Percentiles rank a stretch among this genome's conserved stretches.
Conservation (phyloP, 192 early-diverging fungal genomes). For the Spizellomyces sp. region DNA sequence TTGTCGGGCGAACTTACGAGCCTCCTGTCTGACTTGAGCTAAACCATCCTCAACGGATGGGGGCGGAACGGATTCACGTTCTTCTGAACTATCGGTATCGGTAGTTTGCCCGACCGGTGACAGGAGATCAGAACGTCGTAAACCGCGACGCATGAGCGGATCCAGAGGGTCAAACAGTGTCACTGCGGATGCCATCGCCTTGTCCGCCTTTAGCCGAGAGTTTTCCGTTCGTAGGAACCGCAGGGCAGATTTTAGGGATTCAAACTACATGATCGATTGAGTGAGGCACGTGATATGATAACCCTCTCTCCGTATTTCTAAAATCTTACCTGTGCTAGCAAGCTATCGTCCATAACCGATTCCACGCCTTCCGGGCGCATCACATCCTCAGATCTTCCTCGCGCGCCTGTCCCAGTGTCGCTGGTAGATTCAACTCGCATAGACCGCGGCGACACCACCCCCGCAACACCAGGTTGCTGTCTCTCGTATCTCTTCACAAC, state of each 20-base stretch:
- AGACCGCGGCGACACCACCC: background rate
- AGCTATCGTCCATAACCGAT: constrained; percentile 75
- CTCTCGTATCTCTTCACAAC: constrained; percentile 14
- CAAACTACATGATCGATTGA: constrained; percentile 41
- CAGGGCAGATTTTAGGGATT: constrained; percentile 74
- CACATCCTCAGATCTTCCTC: constrained; percentile 11
- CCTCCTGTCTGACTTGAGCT: background rate
- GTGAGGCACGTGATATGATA: constrained; percentile 6
- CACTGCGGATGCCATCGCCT: constrained; percentile 39
- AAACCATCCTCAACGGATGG: background rate
- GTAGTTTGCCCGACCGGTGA: background rate
- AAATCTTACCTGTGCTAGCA: constrained; percentile 56
- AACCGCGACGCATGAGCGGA: constrained; percentile 40
- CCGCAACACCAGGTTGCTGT: constrained; percentile 12
- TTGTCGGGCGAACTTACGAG: background rate
- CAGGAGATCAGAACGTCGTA: background rate
- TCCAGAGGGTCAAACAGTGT: constrained; percentile 38
- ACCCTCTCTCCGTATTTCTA: constrained; percentile 54
- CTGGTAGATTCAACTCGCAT: background rate
- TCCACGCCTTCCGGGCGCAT: constrained; percentile 42
- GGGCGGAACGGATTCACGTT: background rate
- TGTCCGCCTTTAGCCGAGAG: constrained; percentile 70
- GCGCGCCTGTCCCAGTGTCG: constrained; percentile 1
- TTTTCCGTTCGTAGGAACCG: constrained; percentile 82
- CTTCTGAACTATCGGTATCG: background rate